These are phyloP conservation scores for Fusarium tricinctum DNA, from an alignment of 2,329 filamentous ascomycete genomes.

Conservation along the genomic window DNA sequence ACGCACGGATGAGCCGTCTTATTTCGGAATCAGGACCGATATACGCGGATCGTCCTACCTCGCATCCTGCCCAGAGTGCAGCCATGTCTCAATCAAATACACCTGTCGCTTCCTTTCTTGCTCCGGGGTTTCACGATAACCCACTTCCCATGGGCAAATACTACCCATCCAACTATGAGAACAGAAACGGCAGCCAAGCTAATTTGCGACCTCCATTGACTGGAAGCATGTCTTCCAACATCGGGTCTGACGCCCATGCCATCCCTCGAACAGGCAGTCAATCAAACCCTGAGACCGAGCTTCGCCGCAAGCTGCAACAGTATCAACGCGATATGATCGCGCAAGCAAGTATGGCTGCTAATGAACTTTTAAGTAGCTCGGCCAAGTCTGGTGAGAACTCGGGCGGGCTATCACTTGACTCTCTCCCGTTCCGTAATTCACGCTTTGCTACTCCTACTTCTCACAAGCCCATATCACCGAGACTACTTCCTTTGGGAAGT, in stretches of 20 bases:
- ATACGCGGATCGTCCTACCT: constrained; percentile 49
- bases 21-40: constrained; percentile 52
- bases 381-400: constrained; percentile 45
- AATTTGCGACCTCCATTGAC: constrained; percentile 46
- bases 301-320: constrained; percentile 66
- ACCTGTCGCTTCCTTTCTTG: constrained; percentile 66
- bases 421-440: constrained; percentile 55
- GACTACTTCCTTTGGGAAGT: constrained; percentile 67
- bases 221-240: constrained; percentile 50
- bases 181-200: constrained; percentile 50
- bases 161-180: constrained; percentile 73
- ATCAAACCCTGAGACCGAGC: constrained; percentile 56
- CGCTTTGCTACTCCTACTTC: constrained; percentile 56
- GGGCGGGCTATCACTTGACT: constrained; percentile 53
- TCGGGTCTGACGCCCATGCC: constrained; percentile 56
- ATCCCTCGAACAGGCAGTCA: constrained; percentile 37
- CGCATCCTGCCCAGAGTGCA: constrained; percentile 45
- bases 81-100: constrained; percentile 53
- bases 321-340: constrained; percentile 74
- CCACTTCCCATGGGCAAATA: constrained; percentile 72
- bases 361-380: constrained; percentile 56
- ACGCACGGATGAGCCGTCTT: constrained; percentile 57
- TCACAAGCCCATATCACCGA: constrained; percentile 64
- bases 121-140: constrained; percentile 63
- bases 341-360: constrained; percentile 67